Percentiles rank a stretch among this genome's conserved stretches.
Evolutionary conservation across 768 basidiomycete species (phyloP).

Genomic region (Auriscalpium vulgare): DNA sequence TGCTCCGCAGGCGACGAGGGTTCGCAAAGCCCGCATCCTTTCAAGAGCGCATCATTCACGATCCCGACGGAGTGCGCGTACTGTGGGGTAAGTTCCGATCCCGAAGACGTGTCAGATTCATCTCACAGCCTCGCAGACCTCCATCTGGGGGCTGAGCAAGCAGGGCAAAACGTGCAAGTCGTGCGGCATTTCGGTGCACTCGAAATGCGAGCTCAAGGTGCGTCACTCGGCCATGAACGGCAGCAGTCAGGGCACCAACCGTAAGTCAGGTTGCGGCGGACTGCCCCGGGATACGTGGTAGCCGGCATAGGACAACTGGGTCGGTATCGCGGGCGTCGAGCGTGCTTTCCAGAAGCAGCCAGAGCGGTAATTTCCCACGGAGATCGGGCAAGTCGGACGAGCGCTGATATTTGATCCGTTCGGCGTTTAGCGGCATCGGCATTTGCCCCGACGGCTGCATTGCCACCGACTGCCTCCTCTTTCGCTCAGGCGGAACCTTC

Average conservation of each 20-base stretch:
- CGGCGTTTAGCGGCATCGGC: neutral
- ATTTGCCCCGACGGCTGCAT: neutral
- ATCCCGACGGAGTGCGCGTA: constrained; percentile 78
- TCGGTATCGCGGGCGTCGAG: constrained; percentile 25
- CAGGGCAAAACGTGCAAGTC: constrained; percentile 78
- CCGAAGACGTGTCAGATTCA: neutral
- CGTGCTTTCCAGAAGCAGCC: constrained; percentile 26
- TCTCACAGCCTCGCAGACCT: constrained; percentile 37
- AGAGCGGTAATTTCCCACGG: constrained; percentile 12
- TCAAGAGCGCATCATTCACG: constrained; percentile 81
- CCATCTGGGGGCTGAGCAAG: constrained; percentile 83
- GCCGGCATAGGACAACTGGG: constrained; percentile 14
- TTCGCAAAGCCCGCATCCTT: constrained; percentile 59
- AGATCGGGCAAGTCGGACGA: no score
- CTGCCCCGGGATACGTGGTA: constrained; percentile 34
- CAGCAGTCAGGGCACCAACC: constrained; percentile 5
- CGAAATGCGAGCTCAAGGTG: constrained; percentile 84
- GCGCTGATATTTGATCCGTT: no score
- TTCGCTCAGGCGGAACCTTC: constrained; percentile 37
- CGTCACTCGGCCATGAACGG: constrained; percentile 6
- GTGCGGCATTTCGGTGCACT: constrained; percentile 74
- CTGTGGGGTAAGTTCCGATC: constrained; percentile 51
- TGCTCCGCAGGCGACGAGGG: constrained; percentile 60
- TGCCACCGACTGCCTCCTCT: constrained; percentile 45
- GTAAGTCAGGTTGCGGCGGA: constrained; percentile 60